Percentiles rank a stretch among this genome's conserved stretches.
These are phyloP conservation scores for Talaromyces atroroseus DNA, from an alignment of 2,329 filamentous ascomycete genomes.

Conservation along the genomic window DNA sequence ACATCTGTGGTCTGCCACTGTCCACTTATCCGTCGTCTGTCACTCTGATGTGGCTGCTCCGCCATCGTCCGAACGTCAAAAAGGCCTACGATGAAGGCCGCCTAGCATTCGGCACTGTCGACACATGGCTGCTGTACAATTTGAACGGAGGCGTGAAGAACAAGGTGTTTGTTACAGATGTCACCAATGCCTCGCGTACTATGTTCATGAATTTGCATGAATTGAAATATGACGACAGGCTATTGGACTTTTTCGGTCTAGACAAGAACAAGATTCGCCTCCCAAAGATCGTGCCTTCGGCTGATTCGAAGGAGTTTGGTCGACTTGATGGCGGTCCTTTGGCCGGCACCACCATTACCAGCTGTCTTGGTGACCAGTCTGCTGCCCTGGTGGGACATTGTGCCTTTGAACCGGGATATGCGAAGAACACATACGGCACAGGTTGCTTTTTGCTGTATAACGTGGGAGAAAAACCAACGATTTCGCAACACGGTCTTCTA, in stretches of 20 bases:
- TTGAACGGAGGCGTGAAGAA: slow-evolving; percentile 65
- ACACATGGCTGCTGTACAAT: slow-evolving; percentile 81
- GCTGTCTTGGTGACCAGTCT: slow-evolving; percentile 81
- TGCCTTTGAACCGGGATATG: slow-evolving; percentile 73
- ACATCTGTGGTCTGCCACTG: slow-evolving; percentile 73
- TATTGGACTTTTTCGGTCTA: slow-evolving; percentile 75
- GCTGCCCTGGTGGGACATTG: slow-evolving; percentile 80
- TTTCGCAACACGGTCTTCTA: slow-evolving; percentile 75
- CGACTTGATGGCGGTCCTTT: slow-evolving; percentile 60
- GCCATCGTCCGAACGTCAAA: slow-evolving; percentile 63
- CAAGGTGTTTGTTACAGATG: slow-evolving; percentile 73
- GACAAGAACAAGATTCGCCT: slow-evolving; percentile 66
- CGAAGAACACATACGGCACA: slow-evolving; percentile 89
- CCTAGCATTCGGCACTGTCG: slow-evolving; percentile 79
- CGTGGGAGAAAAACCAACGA: slow-evolving; percentile 75
- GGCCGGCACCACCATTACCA: slow-evolving; percentile 67
- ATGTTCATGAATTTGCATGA: slow-evolving; percentile 92
- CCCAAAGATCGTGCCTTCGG: slow-evolving; percentile 79
- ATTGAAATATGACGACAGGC: slow-evolving; percentile 69
- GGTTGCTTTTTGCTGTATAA: slow-evolving; percentile 89
- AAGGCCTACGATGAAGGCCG: slow-evolving; percentile 70
- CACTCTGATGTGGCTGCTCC: slow-evolving; percentile 76
- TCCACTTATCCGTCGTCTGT: slow-evolving; percentile 85
- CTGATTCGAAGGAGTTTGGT: slow-evolving; percentile 68
- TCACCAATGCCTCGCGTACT: slow-evolving; percentile 80